These are phyloP conservation scores for Microbotryum intermedium DNA, from an alignment of 1,284 basidiomycete genomes.

Conservation along the genomic window DNA sequence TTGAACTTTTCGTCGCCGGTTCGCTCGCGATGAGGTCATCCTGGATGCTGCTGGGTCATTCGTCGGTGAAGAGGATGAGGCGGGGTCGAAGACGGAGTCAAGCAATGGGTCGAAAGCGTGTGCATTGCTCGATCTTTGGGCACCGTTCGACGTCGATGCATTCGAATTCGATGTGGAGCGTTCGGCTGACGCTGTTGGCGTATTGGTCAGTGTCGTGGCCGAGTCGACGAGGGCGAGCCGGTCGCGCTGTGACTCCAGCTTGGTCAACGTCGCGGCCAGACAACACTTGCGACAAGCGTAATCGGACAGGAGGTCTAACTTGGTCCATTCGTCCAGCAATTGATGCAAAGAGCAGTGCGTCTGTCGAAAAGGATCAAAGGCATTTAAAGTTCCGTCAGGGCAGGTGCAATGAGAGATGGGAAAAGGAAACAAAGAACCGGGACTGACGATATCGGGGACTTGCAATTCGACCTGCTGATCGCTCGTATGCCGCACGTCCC, in stretches of 20 bases:
- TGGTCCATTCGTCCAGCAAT: conserved; percentile 70
- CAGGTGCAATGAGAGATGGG: too few species aligned
- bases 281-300: conserved; percentile 76
- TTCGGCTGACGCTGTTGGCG: background rate
- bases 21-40: conserved; percentile 54
- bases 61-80: conserved; percentile 38
- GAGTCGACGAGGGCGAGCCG: conserved; percentile 38
- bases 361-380: conserved; percentile 34
- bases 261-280: conserved; percentile 56
- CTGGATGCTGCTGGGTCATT: conserved; percentile 37
- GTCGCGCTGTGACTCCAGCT: conserved; percentile 53
- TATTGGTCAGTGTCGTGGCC: background rate
- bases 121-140: background rate
- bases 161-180: background rate
- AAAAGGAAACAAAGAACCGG: conserved; percentile 13
- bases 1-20: conserved; percentile 58
- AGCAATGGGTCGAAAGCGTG: conserved; percentile 9
- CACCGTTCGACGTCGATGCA: background rate
- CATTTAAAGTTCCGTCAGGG: background rate
- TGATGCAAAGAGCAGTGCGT: conserved; percentile 57
- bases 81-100: background rate
- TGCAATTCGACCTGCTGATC: conserved; percentile 73
- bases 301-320: conserved; percentile 67
- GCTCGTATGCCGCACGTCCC: conserved; percentile 76
- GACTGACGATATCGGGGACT: conserved; percentile 48